phyloP scores from a whole-genome alignment of 768 basidiomycete species.

The Porphyrellus cyaneotinctus region DNA sequence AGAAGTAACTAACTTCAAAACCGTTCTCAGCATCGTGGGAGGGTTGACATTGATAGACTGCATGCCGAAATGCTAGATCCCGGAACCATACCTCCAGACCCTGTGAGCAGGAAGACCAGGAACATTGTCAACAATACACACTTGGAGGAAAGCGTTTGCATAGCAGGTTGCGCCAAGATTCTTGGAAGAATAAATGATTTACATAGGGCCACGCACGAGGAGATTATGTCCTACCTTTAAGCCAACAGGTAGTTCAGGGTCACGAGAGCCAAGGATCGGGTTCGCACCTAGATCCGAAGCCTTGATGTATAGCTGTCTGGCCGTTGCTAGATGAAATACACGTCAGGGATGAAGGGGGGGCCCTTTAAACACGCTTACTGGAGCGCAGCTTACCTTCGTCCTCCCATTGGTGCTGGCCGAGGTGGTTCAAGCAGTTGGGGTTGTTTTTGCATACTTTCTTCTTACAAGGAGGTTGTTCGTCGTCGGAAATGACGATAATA shows the following conservation, averaged over 20 bases:
- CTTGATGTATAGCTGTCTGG: slow-evolving; percentile 49
- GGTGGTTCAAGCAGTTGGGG: slow-evolving; percentile 82
- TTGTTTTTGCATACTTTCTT: slow-evolving; percentile 69
- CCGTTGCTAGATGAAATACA: slow-evolving; percentile 39
- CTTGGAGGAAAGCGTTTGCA: slow-evolving; percentile 92
- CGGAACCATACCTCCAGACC: slow-evolving; percentile 82
- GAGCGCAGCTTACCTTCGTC: slow-evolving; percentile 47
- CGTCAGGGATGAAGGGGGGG: slow-evolving; percentile 3
- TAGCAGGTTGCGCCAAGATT: slow-evolving; percentile 98
- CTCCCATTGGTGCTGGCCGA: slow-evolving; percentile 84
- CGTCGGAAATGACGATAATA: slow-evolving; percentile 67
- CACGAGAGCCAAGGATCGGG: slow-evolving; percentile 48
- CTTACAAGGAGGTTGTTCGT: slow-evolving; percentile 52
- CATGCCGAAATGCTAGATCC: slow-evolving; percentile 73
- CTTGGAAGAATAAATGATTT: slow-evolving; percentile 35
- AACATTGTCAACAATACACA: slow-evolving; percentile 26
- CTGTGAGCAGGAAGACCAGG: slow-evolving; percentile 2
- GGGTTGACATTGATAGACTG: slow-evolving; percentile 75
- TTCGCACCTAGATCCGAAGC: slow-evolving; percentile 49
- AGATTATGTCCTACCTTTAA: slow-evolving; percentile 51
- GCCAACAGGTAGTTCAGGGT: slow-evolving; percentile 64
- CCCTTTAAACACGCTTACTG: slow-evolving; percentile 10
- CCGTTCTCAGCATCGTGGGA: slow-evolving; percentile 43
- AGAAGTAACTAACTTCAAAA: slow-evolving; percentile 38
- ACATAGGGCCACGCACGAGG: not conserved